phyloP scores from a whole-genome alignment of 495 filamentous ascomycete genomes.

The Thermochaetoides thermophila region DNA sequence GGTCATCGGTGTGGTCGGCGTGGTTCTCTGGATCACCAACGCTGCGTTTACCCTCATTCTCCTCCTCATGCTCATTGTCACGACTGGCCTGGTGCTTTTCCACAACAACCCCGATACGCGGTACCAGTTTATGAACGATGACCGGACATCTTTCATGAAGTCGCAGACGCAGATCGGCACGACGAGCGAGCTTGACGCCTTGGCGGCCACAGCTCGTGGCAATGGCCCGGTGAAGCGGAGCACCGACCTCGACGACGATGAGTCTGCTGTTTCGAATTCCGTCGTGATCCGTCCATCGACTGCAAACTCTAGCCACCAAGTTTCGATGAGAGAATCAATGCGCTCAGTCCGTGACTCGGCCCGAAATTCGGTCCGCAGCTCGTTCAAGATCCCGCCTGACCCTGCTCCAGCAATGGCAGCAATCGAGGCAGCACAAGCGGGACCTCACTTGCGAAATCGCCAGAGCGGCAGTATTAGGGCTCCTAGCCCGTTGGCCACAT shows the following conservation, averaged over 20 bases:
- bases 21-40: slow-evolving; percentile 87
- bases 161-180: slow-evolving; percentile 71
- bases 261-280: slow-evolving; percentile 39
- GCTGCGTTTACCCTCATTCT: slow-evolving; percentile 76
- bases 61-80: slow-evolving; percentile 73
- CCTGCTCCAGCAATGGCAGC: no score
- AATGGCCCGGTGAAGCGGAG: slow-evolving; percentile 49
- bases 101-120: slow-evolving; percentile 93
- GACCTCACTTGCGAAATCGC: no score
- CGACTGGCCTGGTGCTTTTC: slow-evolving; percentile 66
- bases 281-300: slow-evolving; percentile 16
- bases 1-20: slow-evolving; percentile 85
- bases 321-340: slow-evolving; percentile 6
- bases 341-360: slow-evolving; percentile 3
- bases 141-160: slow-evolving; percentile 96
- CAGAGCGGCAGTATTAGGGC: slow-evolving; percentile 14
- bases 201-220: slow-evolving; percentile 83
- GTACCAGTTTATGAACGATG: slow-evolving; percentile 94
- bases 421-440: slow-evolving; percentile 3
- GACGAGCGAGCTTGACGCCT: slow-evolving; percentile 74
- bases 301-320: slow-evolving; percentile 7
- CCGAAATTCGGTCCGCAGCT: slow-evolving; percentile 7
- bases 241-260: slow-evolving; percentile 63
- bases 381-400: slow-evolving; percentile 4
- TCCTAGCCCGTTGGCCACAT: slow-evolving; percentile 12